Conservation (phyloP, 495 filamentous ascomycete genomes). For the Elasticomyces elasticus region DNA sequence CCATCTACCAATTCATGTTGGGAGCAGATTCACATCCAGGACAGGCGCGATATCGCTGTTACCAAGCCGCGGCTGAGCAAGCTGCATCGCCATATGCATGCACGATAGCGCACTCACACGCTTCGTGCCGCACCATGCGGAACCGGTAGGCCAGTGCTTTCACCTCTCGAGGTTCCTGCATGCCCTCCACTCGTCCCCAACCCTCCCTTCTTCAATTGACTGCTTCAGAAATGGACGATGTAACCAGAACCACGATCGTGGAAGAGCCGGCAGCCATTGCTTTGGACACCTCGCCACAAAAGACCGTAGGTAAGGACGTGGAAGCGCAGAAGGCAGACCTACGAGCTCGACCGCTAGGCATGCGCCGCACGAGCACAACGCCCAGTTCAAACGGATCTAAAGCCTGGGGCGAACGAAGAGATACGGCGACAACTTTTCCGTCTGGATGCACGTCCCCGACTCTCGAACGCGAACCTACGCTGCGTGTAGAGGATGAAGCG, state of each 20-base stretch:
- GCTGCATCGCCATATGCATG: too few relatives aligned
- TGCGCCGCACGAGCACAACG: neutral
- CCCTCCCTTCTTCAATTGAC: neutral
- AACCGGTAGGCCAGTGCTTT: too few relatives aligned
- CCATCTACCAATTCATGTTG: too few relatives aligned
- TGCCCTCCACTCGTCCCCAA: too few relatives aligned
- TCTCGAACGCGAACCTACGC: neutral
- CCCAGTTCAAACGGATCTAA: neutral
- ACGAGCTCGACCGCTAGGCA: neutral
- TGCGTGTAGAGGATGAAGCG: neutral
- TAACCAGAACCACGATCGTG: neutral
- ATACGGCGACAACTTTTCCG: neutral
- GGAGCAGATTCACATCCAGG: too few relatives aligned
- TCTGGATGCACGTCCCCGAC: neutral
- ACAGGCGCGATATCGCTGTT: too few relatives aligned
- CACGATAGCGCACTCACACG: too few relatives aligned
- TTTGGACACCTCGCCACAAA: neutral
- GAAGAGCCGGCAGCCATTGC: neutral
- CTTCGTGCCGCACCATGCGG: too few relatives aligned
- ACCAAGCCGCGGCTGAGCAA: too few relatives aligned
- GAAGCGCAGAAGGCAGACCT: neutral
- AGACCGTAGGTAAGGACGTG: too few relatives aligned
- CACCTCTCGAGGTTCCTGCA: too few relatives aligned
- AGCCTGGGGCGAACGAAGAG: neutral
- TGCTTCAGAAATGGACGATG: neutral